Base-by-base conservation (phyloP, 1,139 yeast species). In the Pneumocystis sp. region DNA sequence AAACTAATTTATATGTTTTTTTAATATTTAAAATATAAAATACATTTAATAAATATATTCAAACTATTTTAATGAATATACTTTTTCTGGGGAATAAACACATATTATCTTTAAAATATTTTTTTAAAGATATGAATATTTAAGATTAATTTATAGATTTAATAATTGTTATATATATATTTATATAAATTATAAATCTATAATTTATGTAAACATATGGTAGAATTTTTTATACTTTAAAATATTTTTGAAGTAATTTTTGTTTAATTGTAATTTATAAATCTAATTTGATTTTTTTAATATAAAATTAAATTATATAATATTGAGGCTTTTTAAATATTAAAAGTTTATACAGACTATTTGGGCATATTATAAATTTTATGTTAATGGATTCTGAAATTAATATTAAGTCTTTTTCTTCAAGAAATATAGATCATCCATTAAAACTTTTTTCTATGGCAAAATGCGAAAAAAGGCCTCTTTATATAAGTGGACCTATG, bases 401-500 rank as follows among this genome's bases (percentile, higher is more conserved):
- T n/a, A 19, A 44, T 5, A 44, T 44, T n/a, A 19, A 44, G 1
- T 19, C 19, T 44, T 19, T 44, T 21, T 42, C 59, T 50, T 57
- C 17, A 25, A 19, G 63, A 61, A 61, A 40, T 40, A 34, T 61
- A 34, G 42, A 84, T 72, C 83, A 82, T 69, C 89, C 89, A 7
- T 73, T 84, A 19, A 73, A 76, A 57, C 82, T 86, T 42, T 77
- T 86, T 35, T 76, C 79, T 61, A 75, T 77, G 68, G 78, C 82
- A 70, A 74, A 75, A 66, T 70, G 67, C 19, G 78, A 80, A 63
- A 81, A 81, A 0, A 76, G 89, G 66, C 89, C 90, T 0, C 93
- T 85, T 0, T 82, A 80, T 67, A 82, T 93, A 19, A 93, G 96
- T 0, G 98, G 97, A 0, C 98, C 98, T 6, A 93, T 93, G 98